These are phyloP conservation scores for Taiozyma onychis DNA, from an alignment of 1,139 yeast genomes.

Conservation along the genomic window DNA sequence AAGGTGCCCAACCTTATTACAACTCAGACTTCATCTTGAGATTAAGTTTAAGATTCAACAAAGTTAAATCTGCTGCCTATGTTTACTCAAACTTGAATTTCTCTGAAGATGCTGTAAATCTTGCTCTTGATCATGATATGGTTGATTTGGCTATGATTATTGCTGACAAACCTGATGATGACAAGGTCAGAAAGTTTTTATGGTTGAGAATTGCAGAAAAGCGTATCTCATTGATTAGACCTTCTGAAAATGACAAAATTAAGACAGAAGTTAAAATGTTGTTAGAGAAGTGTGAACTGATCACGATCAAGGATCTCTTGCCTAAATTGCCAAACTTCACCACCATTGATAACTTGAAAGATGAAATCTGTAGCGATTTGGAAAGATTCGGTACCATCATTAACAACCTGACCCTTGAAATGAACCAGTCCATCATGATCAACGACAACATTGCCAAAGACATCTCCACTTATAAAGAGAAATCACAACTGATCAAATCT, in stretches of 20 bases:
- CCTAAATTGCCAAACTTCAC: constrained; percentile 83
- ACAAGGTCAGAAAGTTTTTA: constrained; percentile 54
- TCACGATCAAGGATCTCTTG: constrained; percentile 74
- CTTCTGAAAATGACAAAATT: constrained; percentile 19
- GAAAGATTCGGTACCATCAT: constrained; percentile 68
- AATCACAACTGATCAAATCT: constrained; percentile 63
- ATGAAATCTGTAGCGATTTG: constrained; percentile 73
- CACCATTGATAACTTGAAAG: constrained; percentile 76
- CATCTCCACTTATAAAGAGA: constrained; percentile 42
- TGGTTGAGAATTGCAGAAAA: constrained; percentile 70
- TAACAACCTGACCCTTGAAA: constrained; percentile 60
- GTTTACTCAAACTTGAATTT: constrained; percentile 63
- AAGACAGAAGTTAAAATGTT: constrained; percentile 32
- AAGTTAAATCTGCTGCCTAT: constrained; percentile 61
- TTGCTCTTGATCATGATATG: constrained; percentile 62
- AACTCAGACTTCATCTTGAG: constrained; percentile 75
- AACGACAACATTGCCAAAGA: constrained; percentile 58
- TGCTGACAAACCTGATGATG: constrained; percentile 48
- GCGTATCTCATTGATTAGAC: constrained; percentile 35
- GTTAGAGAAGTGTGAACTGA: constrained; percentile 45
- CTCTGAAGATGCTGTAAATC: constrained; percentile 73
- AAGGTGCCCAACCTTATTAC: constrained; percentile 31
- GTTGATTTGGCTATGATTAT: constrained; percentile 54
- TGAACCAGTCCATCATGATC: constrained; percentile 66
- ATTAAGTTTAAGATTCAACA: constrained; percentile 56